A percentile compares a stretch with the other conserved stretches of the same genome.
phyloP scores from a whole-genome alignment of 129 eudicot species.

The Tagetes patula region DNA sequence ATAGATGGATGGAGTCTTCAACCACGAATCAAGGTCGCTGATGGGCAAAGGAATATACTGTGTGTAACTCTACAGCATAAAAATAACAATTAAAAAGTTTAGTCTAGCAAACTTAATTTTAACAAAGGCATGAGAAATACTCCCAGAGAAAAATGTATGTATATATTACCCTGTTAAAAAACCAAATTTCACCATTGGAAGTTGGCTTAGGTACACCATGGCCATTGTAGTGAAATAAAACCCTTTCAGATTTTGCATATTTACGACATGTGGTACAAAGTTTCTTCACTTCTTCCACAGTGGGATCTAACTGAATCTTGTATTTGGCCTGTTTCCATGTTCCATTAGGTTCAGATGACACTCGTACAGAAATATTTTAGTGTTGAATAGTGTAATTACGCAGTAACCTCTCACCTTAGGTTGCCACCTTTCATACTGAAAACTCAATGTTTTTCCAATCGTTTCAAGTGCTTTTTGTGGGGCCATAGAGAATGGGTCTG shows the following conservation, averaged over 20 bases:
- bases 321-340: slow-evolving; percentile 73
- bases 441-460: slow-evolving; percentile 76
- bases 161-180: slow-evolving; percentile 71
- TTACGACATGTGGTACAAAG: slow-evolving; percentile 91
- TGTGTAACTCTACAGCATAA: slow-evolving; percentile 74
- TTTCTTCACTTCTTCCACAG: slow-evolving; percentile 94
- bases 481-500: slow-evolving; percentile 94
- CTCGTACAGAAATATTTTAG: not conserved
- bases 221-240: slow-evolving; percentile 92
- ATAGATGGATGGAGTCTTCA: slow-evolving; percentile 93
- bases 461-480: slow-evolving; percentile 92
- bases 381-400: slow-evolving; percentile 16
- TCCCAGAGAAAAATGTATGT: not conserved
- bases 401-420: slow-evolving; percentile 65
- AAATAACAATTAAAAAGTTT: not conserved
- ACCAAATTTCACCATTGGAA: slow-evolving; percentile 94
- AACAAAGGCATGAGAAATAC: not conserved
- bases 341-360: slow-evolving; percentile 11
- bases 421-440: slow-evolving; percentile 97
- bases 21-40: slow-evolving; percentile 90
- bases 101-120: not conserved
- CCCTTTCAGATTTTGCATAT: slow-evolving; percentile 92
- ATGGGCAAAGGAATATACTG: slow-evolving; percentile 92
- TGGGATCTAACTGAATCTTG: slow-evolving; percentile 81
- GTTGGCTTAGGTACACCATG: slow-evolving; percentile 99